Conservation (phyloP, 306 rosid species). For the Calophaca sinica region DNA sequence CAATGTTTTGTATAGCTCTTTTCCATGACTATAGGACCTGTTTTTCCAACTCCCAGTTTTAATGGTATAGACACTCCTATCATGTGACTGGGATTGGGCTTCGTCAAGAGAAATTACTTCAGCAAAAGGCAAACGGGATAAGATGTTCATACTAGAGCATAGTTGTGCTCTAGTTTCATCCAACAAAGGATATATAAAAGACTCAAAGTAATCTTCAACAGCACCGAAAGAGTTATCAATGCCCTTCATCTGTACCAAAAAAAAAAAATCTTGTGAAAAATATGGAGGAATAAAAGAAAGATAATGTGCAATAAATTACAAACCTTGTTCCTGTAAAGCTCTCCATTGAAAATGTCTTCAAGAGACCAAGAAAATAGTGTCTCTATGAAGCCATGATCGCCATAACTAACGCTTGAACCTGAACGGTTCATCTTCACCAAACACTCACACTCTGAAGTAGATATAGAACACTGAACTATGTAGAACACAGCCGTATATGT, state of each 20-base stretch:
- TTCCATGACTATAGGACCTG: constrained; percentile 52
- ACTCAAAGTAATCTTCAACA: constrained; percentile 53
- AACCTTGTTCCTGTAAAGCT: constrained; percentile 58
- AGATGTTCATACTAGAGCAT: constrained; percentile 57
- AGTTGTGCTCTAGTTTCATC: constrained; percentile 72
- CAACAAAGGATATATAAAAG: constrained; percentile 58
- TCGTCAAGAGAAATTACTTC: constrained; percentile 50
- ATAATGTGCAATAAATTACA: not conserved
- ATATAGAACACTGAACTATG: no score
- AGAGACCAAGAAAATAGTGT: constrained; percentile 65
- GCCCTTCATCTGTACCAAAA: constrained; percentile 50
- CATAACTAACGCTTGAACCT: no score
- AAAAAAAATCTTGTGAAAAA: no score
- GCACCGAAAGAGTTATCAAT: constrained; percentile 58
- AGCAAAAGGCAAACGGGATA: constrained; percentile 57
- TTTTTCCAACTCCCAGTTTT: constrained; percentile 58
- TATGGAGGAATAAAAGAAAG: no score
- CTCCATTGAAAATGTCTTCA: constrained; percentile 52
- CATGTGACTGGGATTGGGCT: constrained; percentile 35
- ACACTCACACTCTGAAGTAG: no score
- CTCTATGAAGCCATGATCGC: constrained; percentile 40
- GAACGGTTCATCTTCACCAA: no score
- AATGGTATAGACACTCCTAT: constrained; percentile 41
- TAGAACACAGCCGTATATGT: no score
- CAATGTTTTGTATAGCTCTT: constrained; percentile 64